Base-by-base conservation (phyloP, 192 early-diverging fungal genomes). In the Backusella psychrophila region DNA sequence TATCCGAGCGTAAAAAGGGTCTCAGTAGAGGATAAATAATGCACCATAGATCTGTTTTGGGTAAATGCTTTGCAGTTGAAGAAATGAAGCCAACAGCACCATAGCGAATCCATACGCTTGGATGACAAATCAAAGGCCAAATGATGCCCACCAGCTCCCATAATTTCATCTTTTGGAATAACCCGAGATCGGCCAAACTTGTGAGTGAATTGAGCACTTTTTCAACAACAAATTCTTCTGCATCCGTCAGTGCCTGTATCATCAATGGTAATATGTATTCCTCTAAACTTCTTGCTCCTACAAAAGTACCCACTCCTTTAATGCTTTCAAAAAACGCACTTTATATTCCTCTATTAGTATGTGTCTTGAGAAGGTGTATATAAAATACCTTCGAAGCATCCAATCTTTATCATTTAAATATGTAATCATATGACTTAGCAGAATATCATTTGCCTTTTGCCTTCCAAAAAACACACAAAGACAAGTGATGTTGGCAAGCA, bases 341-440 rank as follows among this genome's bases (percentile, higher is more conserved):
- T 44, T 63, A 31, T 31, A 49, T 6, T 15, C 5, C 0, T 6
- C 17, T 44, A 4, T 44, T 44, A 23, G 19, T 46, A 31, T 11
- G 11, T 15, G 66, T 12, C 8, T 33, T 44, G 2, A 29, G 4
- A 14, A 36, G 53, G 29, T 69, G 9, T n/a, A 39, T 33, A 5
- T 53, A 38, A 5, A 68, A 1, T 85, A 94, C 93, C 90, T 88
- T 85, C 97, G 86, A 66, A 99, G 83, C 82, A 92, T 90, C 97
- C 97, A 98, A 76, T 99, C 96, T 31, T 90, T 87, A 69, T 96
- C 97, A 82, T 99, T 99, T 66, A 99, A 84, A 72, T 97, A 99
- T 0, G 97, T 99, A 66, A 99, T 97, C 82, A 97, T 93, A 79
- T 99, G 97, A 34, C 92, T 91, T 14, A 99, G 81, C 34, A 96